A percentile compares a stretch with the other conserved stretches of the same genome.
Conservation (phyloP, 805 yeast genomes). For the Teunomyces gatunensis region DNA sequence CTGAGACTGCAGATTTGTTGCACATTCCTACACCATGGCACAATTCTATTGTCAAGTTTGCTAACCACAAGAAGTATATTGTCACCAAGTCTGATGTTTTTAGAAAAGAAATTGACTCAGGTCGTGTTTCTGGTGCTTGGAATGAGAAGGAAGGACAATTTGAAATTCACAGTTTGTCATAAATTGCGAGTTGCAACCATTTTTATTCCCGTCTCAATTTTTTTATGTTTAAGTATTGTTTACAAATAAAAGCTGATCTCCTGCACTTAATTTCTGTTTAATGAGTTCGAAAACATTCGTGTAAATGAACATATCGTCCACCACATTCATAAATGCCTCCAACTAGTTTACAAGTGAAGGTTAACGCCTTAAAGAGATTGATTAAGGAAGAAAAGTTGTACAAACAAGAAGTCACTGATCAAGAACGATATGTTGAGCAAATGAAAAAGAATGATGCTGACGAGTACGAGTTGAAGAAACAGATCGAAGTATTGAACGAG, state of each 20-base stretch:
- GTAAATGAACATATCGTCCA: background rate
- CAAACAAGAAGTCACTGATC: constrained; percentile 56
- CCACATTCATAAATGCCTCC: constrained; percentile 53
- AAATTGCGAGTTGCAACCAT: background rate
- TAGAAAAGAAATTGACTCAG: constrained; percentile 4
- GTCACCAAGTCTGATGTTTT: constrained; percentile 22
- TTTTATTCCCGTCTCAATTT: background rate
- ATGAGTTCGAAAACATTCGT: background rate
- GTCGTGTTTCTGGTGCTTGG: constrained; percentile 24
- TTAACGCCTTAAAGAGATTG: constrained; percentile 65
- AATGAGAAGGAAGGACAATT: constrained; percentile 10
- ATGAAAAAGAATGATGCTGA: constrained; percentile 50
- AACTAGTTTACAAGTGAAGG: constrained; percentile 65
- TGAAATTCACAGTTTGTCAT: background rate
- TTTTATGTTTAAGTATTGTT: constrained; percentile 4
- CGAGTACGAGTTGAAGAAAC: constrained; percentile 62
- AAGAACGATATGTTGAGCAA: constrained; percentile 45
- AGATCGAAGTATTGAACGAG: constrained; percentile 36
- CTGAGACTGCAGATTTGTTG: constrained; percentile 48
- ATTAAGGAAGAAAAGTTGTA: constrained; percentile 66
- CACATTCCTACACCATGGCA: constrained; percentile 73
- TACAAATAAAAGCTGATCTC: background rate
- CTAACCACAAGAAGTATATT: constrained; percentile 26
- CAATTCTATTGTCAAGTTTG: constrained; percentile 48
- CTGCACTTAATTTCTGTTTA: background rate